A percentile compares a stretch with the other conserved stretches of the same genome.
Evolutionary conservation across 257 asterid genomes (phyloP).

Genomic region (Haberlea rhodopensis): DNA sequence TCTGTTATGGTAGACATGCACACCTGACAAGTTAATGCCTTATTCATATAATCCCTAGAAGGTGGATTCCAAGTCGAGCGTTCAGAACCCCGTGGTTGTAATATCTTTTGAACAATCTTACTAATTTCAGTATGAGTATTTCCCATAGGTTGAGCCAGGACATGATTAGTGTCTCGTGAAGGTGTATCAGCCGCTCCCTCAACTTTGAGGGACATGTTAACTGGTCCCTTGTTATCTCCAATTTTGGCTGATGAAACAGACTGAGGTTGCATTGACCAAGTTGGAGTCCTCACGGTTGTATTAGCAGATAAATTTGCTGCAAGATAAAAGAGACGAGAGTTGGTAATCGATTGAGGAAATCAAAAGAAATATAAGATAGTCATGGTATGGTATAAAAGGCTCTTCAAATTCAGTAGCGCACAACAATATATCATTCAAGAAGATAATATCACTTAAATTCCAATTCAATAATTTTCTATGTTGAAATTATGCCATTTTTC

Average conservation of each 20-base stretch:
- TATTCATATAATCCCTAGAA: slow-evolving; percentile 86
- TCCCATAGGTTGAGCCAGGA: slow-evolving; percentile 40
- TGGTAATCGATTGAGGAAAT: slow-evolving; percentile 9
- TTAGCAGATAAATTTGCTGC: slow-evolving; percentile 58
- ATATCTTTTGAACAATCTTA: slow-evolving; percentile 70
- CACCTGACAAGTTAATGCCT: slow-evolving; percentile 71
- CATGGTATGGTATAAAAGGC: slow-evolving; percentile 12
- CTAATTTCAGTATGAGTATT: slow-evolving; percentile 72
- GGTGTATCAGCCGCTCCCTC: slow-evolving; percentile 57
- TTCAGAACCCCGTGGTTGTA: slow-evolving; percentile 56
- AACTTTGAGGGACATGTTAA: slow-evolving; percentile 45
- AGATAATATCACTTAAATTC: slow-evolving; percentile 13
- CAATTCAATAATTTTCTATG: not conserved
- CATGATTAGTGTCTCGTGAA: slow-evolving; percentile 45
- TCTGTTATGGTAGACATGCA: slow-evolving; percentile 59
- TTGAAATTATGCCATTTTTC: slow-evolving; percentile 12
- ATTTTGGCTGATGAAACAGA: slow-evolving; percentile 45
- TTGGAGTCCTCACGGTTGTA: slow-evolving; percentile 53
- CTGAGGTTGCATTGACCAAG: slow-evolving; percentile 74
- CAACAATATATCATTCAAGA: slow-evolving; percentile 13
- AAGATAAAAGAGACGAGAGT: slow-evolving; percentile 25
- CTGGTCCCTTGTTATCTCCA: slow-evolving; percentile 51
- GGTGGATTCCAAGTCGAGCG: slow-evolving; percentile 77
- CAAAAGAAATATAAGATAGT: slow-evolving; percentile 25
- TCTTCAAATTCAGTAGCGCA: not conserved